Base-by-base conservation (phyloP, 768 basidiomycete species). In the Hypholoma sublateritium region DNA sequence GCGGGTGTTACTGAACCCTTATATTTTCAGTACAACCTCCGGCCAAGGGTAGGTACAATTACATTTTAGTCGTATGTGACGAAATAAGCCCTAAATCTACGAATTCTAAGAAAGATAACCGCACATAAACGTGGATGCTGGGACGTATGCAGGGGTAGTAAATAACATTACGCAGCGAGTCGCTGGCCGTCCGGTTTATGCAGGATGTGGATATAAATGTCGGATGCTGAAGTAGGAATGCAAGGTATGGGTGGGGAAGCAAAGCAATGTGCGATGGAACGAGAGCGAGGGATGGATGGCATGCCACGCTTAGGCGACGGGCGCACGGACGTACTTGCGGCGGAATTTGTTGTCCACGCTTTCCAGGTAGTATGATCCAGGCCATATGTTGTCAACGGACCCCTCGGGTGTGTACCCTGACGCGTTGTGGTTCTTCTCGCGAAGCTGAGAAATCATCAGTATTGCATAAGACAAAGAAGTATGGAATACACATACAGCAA, bases 381-480 rank as follows among this genome's bases (percentile, higher is more conserved):
- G 88, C 91, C 93, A 95, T 72, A 99, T 89, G 81, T 97, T 89
- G 59, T 95, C 91, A 57, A 95, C 72, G 21, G 85, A 87, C 45
- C 97, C 97, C 50, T 84, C 80, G 12, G 97, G 97, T 3, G 83
- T 82, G 78, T 91, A 99, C 63, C 85, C 79, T 22, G 80, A 85
- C 14, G 92, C 86, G 65, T 95, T 96, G 81, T 98, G 95, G 81
- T 95, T 96, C 76, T 91, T 88, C 77, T 98, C 96, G 41, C 96
- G 92, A 50, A 98, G 87, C 95, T 95, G 63, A 43, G 25, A 46
- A 57, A 55, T 6, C 21, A 45, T 57, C 5, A 39, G n/a, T 46
- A 61, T n/a, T 61, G 52, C n/a, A 57, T 21, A 16, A 46, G 34
- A 6, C 50, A 55, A 54, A 8, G 4, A 35, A 22, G 56, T 57